These are phyloP conservation scores for Myriangium duriaei DNA, from an alignment of 2,329 filamentous ascomycete species.

Conservation along the genomic window DNA sequence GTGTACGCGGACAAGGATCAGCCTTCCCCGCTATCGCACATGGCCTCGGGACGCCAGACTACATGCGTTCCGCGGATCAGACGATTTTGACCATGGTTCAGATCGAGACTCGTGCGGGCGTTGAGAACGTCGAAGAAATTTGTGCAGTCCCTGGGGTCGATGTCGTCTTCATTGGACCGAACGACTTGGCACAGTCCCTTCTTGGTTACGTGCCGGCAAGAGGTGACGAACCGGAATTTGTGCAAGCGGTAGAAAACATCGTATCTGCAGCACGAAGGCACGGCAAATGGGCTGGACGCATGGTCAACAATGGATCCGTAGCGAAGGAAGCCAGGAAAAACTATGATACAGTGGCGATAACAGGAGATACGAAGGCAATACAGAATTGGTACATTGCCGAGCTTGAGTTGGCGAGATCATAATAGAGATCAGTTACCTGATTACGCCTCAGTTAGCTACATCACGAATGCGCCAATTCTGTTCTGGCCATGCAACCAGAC, in stretches of 20 bases:
- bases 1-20: slow-evolving; percentile 40
- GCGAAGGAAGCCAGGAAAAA: slow-evolving; percentile 35
- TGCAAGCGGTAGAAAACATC: slow-evolving; percentile 37
- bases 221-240: slow-evolving; percentile 32
- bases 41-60: slow-evolving; percentile 33
- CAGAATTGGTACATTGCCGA: too few species aligned
- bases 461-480: too few species aligned
- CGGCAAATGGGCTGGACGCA: slow-evolving; percentile 51
- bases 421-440: too few species aligned
- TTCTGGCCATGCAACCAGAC: too few species aligned
- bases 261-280: slow-evolving; percentile 45
- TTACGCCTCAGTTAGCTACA: too few species aligned
- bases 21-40: slow-evolving; percentile 46
- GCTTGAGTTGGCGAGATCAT: too few species aligned
- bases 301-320: slow-evolving; percentile 37
- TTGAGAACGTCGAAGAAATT: slow-evolving; percentile 33
- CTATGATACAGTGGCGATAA: too few species aligned
- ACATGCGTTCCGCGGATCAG: slow-evolving; percentile 40
- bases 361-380: too few species aligned
- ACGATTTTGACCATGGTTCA: slow-evolving; percentile 37
- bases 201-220: slow-evolving; percentile 32
- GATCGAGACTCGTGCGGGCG: slow-evolving; percentile 30
- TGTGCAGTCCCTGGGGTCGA: slow-evolving; percentile 40
- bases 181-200: slow-evolving; percentile 44
- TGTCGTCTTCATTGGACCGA: slow-evolving; percentile 41